Evolutionary conservation across 2,329 filamentous ascomycete genomes (phyloP), one percentile per base, ranked within the genome.

Genomic region (Beauveria medogensis): DNA sequence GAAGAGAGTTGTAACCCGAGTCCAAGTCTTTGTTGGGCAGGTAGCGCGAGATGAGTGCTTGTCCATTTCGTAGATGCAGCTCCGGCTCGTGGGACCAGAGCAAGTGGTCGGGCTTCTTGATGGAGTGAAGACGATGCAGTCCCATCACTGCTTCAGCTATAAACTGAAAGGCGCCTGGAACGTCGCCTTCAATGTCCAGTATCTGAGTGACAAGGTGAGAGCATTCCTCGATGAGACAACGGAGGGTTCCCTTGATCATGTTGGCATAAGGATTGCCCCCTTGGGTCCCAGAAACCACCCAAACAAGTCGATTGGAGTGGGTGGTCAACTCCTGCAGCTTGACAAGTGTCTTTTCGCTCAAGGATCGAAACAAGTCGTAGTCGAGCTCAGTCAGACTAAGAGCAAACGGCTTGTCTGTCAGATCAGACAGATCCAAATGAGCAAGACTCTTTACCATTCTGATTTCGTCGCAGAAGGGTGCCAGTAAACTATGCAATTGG

Each of bases 1-100:
- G 50, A 9, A 47, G 41, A 20, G 50, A 44, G 54, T 63, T 63
- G 58, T 63, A 63, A 9, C 58, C 47, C 22, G 55, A 22, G 40
- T 63, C 58, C n/a, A 61, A 34, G 16, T 41, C 40, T 6, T 58
- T 43, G 30, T 51, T 47, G 3, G 57, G 55, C 5, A 57, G 9
- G 47, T 58, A 56, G 28, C 62, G 58, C 12, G 62, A 48, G 12
- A 60, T 46, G 10, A 55, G 46, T 5, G 53, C 26, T 5, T 46
- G 24, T 2, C 53, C 53, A 14, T 46, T 46, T 34, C 24, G 40
- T n/a, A 55, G 53, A 44, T 46, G 53, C 6, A 55, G 16, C 20
- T 55, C 53, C 24, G 53, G 53, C 41, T 55, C 53, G n/a, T 55
- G 53, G 2, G 53, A 55, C 53, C 53, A 55, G 1, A 55, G 53